These are phyloP conservation scores for Ophiostoma quercus DNA, from an alignment of 2,329 filamentous ascomycete species.

Conservation along the genomic window DNA sequence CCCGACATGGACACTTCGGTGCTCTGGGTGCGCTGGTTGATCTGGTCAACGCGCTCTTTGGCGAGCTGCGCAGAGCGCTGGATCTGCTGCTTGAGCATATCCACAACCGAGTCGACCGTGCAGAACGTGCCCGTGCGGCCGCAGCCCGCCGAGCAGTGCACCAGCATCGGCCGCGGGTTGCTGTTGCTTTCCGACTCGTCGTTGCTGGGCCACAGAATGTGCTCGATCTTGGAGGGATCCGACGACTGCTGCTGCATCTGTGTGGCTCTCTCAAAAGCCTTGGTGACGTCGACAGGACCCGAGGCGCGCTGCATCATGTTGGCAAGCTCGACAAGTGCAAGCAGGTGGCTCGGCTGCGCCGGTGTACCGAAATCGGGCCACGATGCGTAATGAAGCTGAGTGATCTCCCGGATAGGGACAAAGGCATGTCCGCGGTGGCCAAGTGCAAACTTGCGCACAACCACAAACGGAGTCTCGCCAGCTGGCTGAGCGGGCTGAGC, in stretches of 20 bases:
- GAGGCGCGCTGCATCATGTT: constrained; percentile 64
- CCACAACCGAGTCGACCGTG: constrained; percentile 90
- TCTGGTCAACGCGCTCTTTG: neutral
- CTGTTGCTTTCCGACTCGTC: constrained; percentile 56
- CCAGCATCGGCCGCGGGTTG: constrained; percentile 65
- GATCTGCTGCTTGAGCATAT: constrained; percentile 87
- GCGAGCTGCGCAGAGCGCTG: constrained; percentile 14
- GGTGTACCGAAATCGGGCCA: constrained; percentile 97
- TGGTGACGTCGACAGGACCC: constrained; percentile 4
- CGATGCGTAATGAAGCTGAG: constrained; percentile 88
- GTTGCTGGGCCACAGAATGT: constrained; percentile 42
- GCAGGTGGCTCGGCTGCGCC: constrained; percentile 77
- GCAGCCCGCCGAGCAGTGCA: constrained; percentile 94
- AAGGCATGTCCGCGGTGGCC: constrained; percentile 74
- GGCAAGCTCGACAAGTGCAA: constrained; percentile 84
- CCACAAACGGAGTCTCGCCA: constrained; percentile 65
- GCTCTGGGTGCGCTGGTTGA: neutral
- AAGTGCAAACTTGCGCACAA: constrained; percentile 80
- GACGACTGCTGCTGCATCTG: neutral
- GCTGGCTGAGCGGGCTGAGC: constrained; percentile 29
- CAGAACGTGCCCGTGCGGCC: constrained; percentile 95
- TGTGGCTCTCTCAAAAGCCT: neutral
- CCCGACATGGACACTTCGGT: constrained; percentile 6
- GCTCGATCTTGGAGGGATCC: constrained; percentile 20
- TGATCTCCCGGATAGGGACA: constrained; percentile 81